phyloP scores from a whole-genome alignment of 257 asterid species.

The Marsdenia floribunda region DNA sequence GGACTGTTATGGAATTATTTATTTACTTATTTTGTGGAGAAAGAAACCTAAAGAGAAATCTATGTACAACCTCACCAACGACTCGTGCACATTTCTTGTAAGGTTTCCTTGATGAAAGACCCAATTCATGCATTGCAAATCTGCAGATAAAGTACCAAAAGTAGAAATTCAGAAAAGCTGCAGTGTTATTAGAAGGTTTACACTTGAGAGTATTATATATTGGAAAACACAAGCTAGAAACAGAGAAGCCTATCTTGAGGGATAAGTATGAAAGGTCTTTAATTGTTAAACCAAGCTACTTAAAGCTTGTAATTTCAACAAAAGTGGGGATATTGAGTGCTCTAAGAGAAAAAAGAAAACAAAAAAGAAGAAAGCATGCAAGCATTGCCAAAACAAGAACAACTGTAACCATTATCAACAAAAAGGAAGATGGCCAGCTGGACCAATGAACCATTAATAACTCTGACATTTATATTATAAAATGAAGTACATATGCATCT shows the following conservation, averaged over 20 bases:
- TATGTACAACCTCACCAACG: constrained; percentile 85
- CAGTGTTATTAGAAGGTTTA: not conserved
- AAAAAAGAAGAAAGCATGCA: not conserved
- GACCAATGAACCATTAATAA: not conserved
- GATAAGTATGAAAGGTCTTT: not conserved
- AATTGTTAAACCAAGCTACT: not conserved
- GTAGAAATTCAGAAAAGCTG: constrained; percentile 1
- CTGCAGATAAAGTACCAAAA: constrained; percentile 33
- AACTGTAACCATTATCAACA: not conserved
- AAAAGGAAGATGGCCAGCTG: not conserved
- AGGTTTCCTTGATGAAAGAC: constrained; percentile 88
- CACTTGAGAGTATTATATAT: not conserved
- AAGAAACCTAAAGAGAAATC: constrained; percentile 9
- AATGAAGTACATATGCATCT: not conserved
- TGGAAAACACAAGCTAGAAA: not conserved
- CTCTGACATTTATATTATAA: not conserved
- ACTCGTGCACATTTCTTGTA: constrained; percentile 97
- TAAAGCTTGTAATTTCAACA: constrained; percentile 3
- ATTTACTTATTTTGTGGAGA: not conserved
- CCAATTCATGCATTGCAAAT: constrained; percentile 95
- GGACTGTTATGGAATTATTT: not conserved
- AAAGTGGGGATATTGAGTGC: not conserved
- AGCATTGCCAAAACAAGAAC: not conserved
- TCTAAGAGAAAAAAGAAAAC: too few species aligned
- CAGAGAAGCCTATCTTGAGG: not conserved